Percentiles rank a stretch among this genome's conserved stretches.
These are phyloP conservation scores for Colletotrichum zoysiae DNA, from an alignment of 2,329 filamentous ascomycete species.

Conservation along the genomic window DNA sequence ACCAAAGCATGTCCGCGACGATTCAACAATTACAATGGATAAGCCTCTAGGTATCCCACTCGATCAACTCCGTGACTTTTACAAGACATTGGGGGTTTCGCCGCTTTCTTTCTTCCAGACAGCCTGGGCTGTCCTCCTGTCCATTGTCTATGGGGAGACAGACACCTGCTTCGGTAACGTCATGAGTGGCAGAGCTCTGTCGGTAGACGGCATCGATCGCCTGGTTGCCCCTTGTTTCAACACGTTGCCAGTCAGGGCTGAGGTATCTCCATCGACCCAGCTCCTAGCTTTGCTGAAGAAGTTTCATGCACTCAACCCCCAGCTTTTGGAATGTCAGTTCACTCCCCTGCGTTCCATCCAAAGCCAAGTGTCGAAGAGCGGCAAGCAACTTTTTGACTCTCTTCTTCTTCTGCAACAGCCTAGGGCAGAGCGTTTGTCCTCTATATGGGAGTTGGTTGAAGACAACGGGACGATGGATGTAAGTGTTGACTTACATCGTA, in stretches of 20 bases:
- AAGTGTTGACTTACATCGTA: conserved; percentile 44
- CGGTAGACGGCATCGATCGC: conserved; percentile 74
- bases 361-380: conserved; percentile 54
- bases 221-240: conserved; percentile 95
- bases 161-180: conserved; percentile 93
- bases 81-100: conserved; percentile 68
- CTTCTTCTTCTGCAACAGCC: conserved; percentile 83
- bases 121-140: conserved; percentile 77
- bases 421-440: conserved; percentile 65
- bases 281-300: conserved; percentile 70
- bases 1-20: too few species aligned
- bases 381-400: conserved; percentile 79
- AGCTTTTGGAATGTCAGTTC: conserved; percentile 77
- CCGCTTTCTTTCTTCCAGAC: conserved; percentile 78
- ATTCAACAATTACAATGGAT: background rate
- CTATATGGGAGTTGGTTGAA: conserved; percentile 67
- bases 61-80: conserved; percentile 59
- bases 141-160: conserved; percentile 62
- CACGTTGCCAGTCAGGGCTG: conserved; percentile 79
- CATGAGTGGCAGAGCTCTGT: conserved; percentile 79
- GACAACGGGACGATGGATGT: conserved; percentile 78
- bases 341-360: conserved; percentile 81
- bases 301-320: conserved; percentile 72
- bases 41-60: conserved; percentile 50
- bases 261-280: conserved; percentile 60